These are phyloP conservation scores for Solanum chiquidenum DNA, from an alignment of 257 asterid species.

Conservation along the genomic window DNA sequence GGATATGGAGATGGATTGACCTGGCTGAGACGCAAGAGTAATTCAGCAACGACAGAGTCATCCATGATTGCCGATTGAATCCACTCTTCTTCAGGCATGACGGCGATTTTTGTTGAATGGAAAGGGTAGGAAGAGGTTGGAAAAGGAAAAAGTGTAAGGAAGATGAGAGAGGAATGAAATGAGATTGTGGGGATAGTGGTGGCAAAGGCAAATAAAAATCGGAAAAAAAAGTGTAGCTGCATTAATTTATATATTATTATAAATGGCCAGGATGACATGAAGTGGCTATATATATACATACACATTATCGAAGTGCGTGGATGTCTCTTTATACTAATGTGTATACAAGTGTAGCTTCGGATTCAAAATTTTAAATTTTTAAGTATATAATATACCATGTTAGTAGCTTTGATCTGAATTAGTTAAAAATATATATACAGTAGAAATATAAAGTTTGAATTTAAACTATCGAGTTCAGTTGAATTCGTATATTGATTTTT, in stretches of 20 bases:
- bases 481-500: neutral
- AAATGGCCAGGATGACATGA: neutral
- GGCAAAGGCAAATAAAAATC: slow-evolving; percentile 4
- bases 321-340: neutral
- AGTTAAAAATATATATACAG: neutral
- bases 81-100: slow-evolving; percentile 63
- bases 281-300: neutral
- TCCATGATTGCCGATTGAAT: slow-evolving; percentile 45
- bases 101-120: neutral
- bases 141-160: slow-evolving; percentile 5
- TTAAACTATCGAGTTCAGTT: rapidly evolving
- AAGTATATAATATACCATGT: neutral
- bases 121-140: neutral
- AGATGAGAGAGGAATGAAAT: slow-evolving; percentile 36
- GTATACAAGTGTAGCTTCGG: rapidly evolving
- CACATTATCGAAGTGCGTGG: neutral
- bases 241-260: neutral
- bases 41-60: slow-evolving; percentile 47
- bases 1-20: neutral
- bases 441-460: neutral
- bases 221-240: neutral
- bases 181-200: slow-evolving; percentile 7
- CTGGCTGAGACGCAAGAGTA: slow-evolving; percentile 36
- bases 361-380: neutral
- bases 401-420: neutral